Conservation (phyloP, 2,329 filamentous ascomycete species). For the Apiospora phragmitis region DNA sequence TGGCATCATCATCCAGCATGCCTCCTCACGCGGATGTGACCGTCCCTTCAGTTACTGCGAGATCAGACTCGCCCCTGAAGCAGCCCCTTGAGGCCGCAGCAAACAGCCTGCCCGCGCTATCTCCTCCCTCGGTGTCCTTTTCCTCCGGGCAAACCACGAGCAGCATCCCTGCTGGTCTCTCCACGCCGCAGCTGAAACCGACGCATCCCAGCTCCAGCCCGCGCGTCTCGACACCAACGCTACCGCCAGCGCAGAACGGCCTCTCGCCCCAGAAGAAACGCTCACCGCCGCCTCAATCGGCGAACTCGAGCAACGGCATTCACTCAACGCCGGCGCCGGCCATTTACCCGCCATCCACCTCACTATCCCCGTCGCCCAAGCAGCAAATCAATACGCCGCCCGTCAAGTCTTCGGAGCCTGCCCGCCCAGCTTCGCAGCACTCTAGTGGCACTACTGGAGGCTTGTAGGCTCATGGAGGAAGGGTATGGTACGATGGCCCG, state of each 20-base stretch:
- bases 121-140: conserved; percentile 26
- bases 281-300: conserved; percentile 42
- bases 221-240: conserved; percentile 37
- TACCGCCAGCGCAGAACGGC: conserved; percentile 46
- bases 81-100: conserved; percentile 25
- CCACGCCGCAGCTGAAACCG: conserved; percentile 36
- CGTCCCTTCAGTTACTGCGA: conserved; percentile 22
- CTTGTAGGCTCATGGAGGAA: neutral
- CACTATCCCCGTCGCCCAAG: conserved; percentile 58
- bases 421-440: conserved; percentile 26
- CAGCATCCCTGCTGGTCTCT: conserved; percentile 22
- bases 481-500: neutral
- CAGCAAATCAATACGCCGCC: conserved; percentile 62
- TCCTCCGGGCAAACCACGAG: conserved; percentile 23
- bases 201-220: conserved; percentile 25
- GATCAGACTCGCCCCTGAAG: conserved; percentile 29
- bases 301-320: conserved; percentile 23
- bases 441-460: conserved; percentile 18
- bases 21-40: conserved; percentile 23
- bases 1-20: conserved; percentile 18
- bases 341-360: conserved; percentile 57
- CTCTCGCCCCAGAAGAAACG: conserved; percentile 52
- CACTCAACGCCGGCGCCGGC: conserved; percentile 36
- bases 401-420: conserved; percentile 49
- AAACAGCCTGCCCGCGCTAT: conserved; percentile 24